Evolutionary conservation across 2,329 filamentous ascomycete genomes (phyloP).

Genomic region (Fusarium oxysporum): DNA sequence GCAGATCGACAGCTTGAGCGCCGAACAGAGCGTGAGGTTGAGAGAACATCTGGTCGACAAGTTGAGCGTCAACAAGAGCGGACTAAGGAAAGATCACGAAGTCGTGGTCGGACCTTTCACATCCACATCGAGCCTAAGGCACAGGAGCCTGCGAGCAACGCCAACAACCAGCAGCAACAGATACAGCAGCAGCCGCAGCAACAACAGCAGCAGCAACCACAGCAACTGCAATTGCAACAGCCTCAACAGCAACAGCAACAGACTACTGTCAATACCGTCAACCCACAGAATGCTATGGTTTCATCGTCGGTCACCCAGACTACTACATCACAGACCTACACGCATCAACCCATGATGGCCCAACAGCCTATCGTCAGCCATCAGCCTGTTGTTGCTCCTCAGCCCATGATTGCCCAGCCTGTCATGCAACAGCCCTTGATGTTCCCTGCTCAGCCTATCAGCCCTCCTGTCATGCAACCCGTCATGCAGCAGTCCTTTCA

Average conservation of each 20-base stretch:
- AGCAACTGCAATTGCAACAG: slow-evolving; percentile 11
- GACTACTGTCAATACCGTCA: slow-evolving; percentile 2
- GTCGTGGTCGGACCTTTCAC: slow-evolving; percentile 45
- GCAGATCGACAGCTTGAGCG: slow-evolving; percentile 32
- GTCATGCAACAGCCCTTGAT: slow-evolving; percentile 28
- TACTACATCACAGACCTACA: slow-evolving; percentile 21
- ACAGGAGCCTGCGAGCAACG: slow-evolving; percentile 20
- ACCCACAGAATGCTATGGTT: slow-evolving; percentile 17
- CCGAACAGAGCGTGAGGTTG: slow-evolving; percentile 7
- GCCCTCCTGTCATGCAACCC: slow-evolving; percentile 17
- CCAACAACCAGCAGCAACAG: slow-evolving; percentile 19
- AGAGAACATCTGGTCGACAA: slow-evolving; percentile 22
- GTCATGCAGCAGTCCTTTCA: slow-evolving; percentile 33
- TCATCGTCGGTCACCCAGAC: slow-evolving; percentile 25
- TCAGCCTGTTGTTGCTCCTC: slow-evolving; percentile 32
- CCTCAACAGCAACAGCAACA: slow-evolving; percentile 32
- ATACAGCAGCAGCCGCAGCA: slow-evolving; percentile 18
- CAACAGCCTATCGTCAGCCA: slow-evolving; percentile 27
- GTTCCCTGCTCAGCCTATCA: slow-evolving; percentile 29
- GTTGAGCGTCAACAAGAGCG: slow-evolving; percentile 35
- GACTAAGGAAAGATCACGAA: slow-evolving; percentile 39
- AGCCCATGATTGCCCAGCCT: slow-evolving; percentile 33
- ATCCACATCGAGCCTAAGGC: slow-evolving; percentile 45
- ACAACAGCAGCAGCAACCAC: slow-evolving; percentile 16
- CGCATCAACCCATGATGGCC: slow-evolving; percentile 29